Percentiles rank a stretch among this genome's conserved stretches.
These are phyloP conservation scores for Polyporus tsugae DNA, from an alignment of 1,284 basidiomycete genomes.

Conservation along the genomic window DNA sequence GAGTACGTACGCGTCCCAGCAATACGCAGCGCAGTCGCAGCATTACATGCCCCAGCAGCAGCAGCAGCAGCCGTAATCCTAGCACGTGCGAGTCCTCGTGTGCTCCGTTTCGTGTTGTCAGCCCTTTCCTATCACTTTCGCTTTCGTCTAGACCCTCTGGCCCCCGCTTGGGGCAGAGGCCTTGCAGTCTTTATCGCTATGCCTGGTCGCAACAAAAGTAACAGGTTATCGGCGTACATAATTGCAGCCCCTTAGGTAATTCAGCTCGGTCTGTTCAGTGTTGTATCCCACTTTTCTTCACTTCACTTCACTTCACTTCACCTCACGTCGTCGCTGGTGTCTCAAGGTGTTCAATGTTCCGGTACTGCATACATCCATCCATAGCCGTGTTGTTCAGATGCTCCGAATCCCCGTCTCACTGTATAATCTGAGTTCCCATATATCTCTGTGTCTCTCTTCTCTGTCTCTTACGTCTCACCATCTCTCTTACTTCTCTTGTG, in stretches of 20 bases:
- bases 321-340: conserved; percentile 1
- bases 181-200: neutral
- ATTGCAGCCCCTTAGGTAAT: conserved; percentile 9
- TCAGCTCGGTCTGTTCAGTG: neutral
- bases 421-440: conserved; percentile 17
- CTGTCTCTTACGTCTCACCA: neutral
- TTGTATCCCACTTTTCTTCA: neutral
- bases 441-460: conserved; percentile 1
- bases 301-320: conserved; percentile 14
- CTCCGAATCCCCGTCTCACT: conserved; percentile 7
- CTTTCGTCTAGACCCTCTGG: neutral
- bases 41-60: conserved; percentile 12
- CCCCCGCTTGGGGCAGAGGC: conserved; percentile 1
- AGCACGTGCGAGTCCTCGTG: neutral
- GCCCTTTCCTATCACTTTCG: conserved; percentile 5
- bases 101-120: neutral
- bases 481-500: conserved; percentile 6
- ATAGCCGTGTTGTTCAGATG: neutral
- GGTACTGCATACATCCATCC: neutral
- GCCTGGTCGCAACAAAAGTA: conserved; percentile 24
- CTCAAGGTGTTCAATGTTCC: neutral
- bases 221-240: conserved; percentile 28
- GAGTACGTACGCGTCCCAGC: conserved; percentile 15
- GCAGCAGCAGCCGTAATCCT: neutral
- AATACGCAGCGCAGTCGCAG: conserved; percentile 19